Evolutionary conservation across 1,284 basidiomycete species (phyloP), one percentile per base, ranked within the genome.

Genomic region (Melanopsichium pennsylvanicum): DNA sequence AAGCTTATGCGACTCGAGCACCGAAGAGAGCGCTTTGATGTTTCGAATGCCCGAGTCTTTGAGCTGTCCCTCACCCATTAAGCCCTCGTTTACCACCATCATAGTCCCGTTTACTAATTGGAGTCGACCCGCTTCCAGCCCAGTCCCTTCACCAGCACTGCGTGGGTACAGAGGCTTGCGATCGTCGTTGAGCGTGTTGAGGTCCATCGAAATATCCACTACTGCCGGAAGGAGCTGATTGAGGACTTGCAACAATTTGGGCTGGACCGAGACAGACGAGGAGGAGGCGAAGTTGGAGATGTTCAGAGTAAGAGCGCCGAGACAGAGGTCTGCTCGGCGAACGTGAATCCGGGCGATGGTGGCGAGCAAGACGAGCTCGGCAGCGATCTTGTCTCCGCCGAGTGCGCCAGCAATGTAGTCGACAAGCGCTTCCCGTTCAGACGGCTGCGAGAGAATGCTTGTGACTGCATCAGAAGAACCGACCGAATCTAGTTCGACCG

Each of bases 331-430:
- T 0, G 88, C 86, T 10, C 85, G 84, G 36, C 89, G 86, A 12
- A 87, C 86, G 83, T 90, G 87, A 31, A 90, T 92, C 78, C 85
- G 85, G 18, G 88, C 85, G n/a, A 89, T 83, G 21, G 85, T 79
- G 19, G 85, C 83, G 13, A 93, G 83, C 7, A 93, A 82, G 3
- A 90, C 82, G 87, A 89, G 92, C 81, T 93, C 89, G 10, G 91
- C 91, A 0, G 88, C 88, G 3, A 79, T 40, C 31, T 43, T 47
- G 45, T 79, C 77, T 13, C 74, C 72, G 16, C 50, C 55, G 10
- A 78, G 44, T 0, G 52, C 61, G 15, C 40, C 44, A 4, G 63
- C 55, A n/a, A 79, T 23, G 38, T 64, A 76, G 11, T 48, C 36
- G n/a, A 77, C 19, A n/a, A 79, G 42, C 0, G 42, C 56, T 3